Percentiles rank a stretch among this genome's conserved stretches.
These are phyloP conservation scores for Babesia gibsoni DNA, from an alignment of 169 alveolate species.

Conservation along the genomic window DNA sequence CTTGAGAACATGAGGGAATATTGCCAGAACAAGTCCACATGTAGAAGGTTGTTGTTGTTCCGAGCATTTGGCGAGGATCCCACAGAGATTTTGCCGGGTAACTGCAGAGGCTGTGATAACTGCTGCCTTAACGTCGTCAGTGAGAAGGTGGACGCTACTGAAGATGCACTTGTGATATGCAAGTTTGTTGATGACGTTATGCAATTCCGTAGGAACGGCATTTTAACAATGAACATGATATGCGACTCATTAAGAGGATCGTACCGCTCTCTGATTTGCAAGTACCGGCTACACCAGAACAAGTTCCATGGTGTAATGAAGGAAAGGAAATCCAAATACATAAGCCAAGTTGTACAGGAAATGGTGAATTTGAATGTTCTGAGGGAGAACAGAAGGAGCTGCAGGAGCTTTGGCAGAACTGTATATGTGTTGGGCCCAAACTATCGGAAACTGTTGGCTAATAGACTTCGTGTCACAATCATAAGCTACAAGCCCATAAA, in stretches of 20 bases:
- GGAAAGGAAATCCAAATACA: conserved; percentile 7
- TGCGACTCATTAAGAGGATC: conserved; percentile 64
- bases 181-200: conserved; percentile 39
- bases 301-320: conserved; percentile 49
- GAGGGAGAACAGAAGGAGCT: conserved; percentile 45
- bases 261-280: conserved; percentile 10
- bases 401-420: conserved; percentile 53
- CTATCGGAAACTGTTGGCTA: conserved; percentile 7
- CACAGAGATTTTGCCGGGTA: conserved; percentile 3
- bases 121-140: conserved; percentile 36
- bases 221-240: conserved; percentile 45
- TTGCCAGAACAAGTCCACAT: conserved; percentile 53
- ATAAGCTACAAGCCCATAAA: conserved; percentile 6
- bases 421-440: conserved; percentile 39
- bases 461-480: conserved; percentile 8
- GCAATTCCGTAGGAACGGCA: conserved; percentile 24
- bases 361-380: conserved; percentile 37
- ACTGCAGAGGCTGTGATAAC: conserved; percentile 60
- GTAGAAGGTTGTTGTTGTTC: conserved; percentile 47
- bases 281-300: conserved; percentile 38
- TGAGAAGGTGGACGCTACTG: conserved; percentile 41
- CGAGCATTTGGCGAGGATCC: conserved; percentile 59
- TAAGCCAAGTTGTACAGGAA: conserved; percentile 35
- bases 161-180: conserved; percentile 34
- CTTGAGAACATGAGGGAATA: conserved; percentile 40